Evolutionary conservation across 2,329 filamentous ascomycete species (phyloP).

Genomic region (Fusarium torulosum): DNA sequence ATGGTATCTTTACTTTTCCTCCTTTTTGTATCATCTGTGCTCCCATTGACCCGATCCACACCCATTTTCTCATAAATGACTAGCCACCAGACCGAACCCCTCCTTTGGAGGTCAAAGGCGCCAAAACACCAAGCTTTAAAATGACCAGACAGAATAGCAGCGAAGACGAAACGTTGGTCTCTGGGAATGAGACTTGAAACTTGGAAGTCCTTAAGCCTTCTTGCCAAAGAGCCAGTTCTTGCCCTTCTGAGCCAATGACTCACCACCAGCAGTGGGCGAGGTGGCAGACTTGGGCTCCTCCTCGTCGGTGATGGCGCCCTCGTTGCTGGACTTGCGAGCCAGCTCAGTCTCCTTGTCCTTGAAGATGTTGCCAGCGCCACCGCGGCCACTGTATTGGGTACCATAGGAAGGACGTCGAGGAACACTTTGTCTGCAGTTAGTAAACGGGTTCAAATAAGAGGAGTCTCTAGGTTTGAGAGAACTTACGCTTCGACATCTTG

Average conservation of each 20-base stretch:
- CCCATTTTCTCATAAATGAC: conserved; percentile 13
- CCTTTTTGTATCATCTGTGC: conserved; percentile 6
- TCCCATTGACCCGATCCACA: conserved; percentile 9
- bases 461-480: conserved; percentile 1
- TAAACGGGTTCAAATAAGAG: conserved; percentile 12
- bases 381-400: conserved; percentile 76
- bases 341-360: conserved; percentile 58
- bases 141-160: conserved; percentile 18
- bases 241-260: conserved; percentile 56
- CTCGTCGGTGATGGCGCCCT: conserved; percentile 50
- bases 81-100: conserved; percentile 15
- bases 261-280: conserved; percentile 25
- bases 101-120: conserved; percentile 22
- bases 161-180: conserved; percentile 8
- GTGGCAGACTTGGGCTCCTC: conserved; percentile 28
- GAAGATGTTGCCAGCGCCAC: conserved; percentile 80
- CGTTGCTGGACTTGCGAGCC: conserved; percentile 48
- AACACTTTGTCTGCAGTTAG: conserved; percentile 54
- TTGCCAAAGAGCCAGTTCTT: conserved; percentile 65
- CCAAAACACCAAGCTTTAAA: conserved; percentile 46
- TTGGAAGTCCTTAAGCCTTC: conserved; percentile 55
- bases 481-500: conserved; percentile 85
- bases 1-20: conserved; percentile 45
- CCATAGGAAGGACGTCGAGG: conserved; percentile 68
- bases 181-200: neutral